Base-by-base conservation (phyloP, 1,284 basidiomycete genomes). In the Rugiboletus extremiorientalis region DNA sequence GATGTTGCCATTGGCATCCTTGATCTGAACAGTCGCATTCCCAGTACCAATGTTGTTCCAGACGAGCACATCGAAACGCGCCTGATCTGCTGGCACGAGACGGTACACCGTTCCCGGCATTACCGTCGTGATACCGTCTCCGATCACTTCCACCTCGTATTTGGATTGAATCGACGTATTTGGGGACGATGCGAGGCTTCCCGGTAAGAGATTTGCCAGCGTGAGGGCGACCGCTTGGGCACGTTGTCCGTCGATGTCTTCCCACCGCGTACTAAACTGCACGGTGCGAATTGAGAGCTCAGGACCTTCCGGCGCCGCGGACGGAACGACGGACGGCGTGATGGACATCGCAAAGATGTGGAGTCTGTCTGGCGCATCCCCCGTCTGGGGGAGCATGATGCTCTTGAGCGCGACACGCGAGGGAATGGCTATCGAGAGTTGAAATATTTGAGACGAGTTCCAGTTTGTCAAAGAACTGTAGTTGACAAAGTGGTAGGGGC, bases 331-430 rank as follows among this genome's bases (percentile, higher is more conserved):
- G 3, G 76, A 75, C 4, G 75, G 73, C 0, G 78, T 72, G 36
- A 79, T 59, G 1, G 79, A 74, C 45, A 83, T 65, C 0, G 75
- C 78, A 48, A 82, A 82, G 23, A 82, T 54, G 56, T 82, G 81
- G 7, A 82, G 69, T 30, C 77, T 67, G 40, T 73, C 68, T 5
- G 54, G 41, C 6, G 64, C 63, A 31, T 65, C 51, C 4, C 57
- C 56, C 0, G 68, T 72, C 14, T 56, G 37, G 1, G 79, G 79
- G 40, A 82, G 67, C 1, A 70, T 77, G 54, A 81, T 77, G 38
- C 74, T 74, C 59, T 63, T 60, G 15, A 81, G 59, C 2, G 72
- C 64, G n/a, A 64, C 59, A 31, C 74, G 74, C 3, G 80, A 80
- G 7, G 71, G 64, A 10, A 80, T 54, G 3, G 79, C 70, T 8